Base-by-base conservation (phyloP, 2,329 filamentous ascomycete genomes). In the Paraphoma chrysanthemicola region DNA sequence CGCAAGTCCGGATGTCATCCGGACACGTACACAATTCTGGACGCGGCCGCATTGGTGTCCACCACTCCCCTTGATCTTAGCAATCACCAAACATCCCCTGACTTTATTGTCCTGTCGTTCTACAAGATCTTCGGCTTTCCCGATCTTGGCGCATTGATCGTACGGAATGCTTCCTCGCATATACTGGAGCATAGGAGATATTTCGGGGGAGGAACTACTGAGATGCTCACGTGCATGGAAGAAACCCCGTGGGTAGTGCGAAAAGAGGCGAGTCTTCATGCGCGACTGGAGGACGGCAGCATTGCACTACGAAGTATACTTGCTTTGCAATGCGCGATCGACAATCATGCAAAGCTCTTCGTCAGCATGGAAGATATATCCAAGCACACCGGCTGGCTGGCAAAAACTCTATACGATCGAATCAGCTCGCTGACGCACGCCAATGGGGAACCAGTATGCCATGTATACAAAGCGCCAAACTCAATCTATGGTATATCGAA, bases 111-210 rank as follows among this genome's bases (percentile, higher is more conserved):
- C 0, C 70, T 97, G 29, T 97, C 93, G 71, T 89, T 98, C 63
- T 96, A 97, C 79, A 98, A 98, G 74, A 93, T 97, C 12, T 98
- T 97, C 73, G 94, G 94, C 1, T 97, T 97, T 62, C 94, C 94
- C 0, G 91, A 97, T 70, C 81, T 98, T 1, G 94, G 94, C 1
- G 93, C 88, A 1, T 78, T 98, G 53, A 87, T 98, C 16, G 87
- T 98, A 6, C 87, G 90, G 28, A 93, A 91, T 62, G 81, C 85
- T 14, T 86, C 90, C 3, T 86, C 85, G 2, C 75, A 83, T 41
- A 50, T 80, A 85, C 43, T 82, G 79, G 49, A 78, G 80, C 52
- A 82, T 17, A 79, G 86, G 41, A 83, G 80, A 57, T 91, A 89
- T 68, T 90, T 91, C 66, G 88, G 87, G 17, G 88, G 88, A 29